Percentiles rank a stretch among this genome's conserved stretches.
Evolutionary conservation across 2,329 filamentous ascomycete genomes (phyloP).

Genomic region (Didymella pinodella): DNA sequence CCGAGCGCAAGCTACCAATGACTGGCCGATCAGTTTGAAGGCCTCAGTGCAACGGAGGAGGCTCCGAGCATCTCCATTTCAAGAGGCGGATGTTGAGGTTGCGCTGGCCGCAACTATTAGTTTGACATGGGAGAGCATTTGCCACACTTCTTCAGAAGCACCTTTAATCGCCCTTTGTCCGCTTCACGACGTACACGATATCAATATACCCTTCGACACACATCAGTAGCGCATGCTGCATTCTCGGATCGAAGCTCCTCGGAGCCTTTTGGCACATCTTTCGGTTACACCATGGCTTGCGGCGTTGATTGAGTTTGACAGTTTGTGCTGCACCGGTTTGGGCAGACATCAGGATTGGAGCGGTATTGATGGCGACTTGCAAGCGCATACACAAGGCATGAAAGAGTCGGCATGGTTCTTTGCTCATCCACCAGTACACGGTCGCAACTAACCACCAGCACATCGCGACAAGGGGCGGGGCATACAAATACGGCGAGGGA

Average conservation of each 20-base stretch:
- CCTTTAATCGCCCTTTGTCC: conserved; percentile 20
- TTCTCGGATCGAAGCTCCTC: conserved; percentile 18
- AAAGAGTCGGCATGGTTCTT: conserved; percentile 4
- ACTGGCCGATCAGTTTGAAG: conserved; percentile 41
- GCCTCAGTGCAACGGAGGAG: conserved; percentile 18
- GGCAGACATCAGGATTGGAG: conserved; percentile 7
- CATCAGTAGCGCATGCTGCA: conserved; percentile 16
- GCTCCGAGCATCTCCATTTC: background rate
- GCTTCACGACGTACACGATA: conserved; percentile 22
- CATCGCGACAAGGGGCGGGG: background rate
- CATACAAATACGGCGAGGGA: conserved; percentile 4
- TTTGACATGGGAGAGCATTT: conserved; percentile 11
- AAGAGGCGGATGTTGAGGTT: conserved; percentile 18
- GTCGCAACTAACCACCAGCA: background rate
- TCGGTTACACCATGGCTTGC: conserved; percentile 21
- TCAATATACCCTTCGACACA: conserved; percentile 16
- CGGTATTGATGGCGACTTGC: conserved; percentile 19
- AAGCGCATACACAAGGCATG: conserved; percentile 11
- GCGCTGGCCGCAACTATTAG: conserved; percentile 16
- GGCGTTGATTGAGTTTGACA: conserved; percentile 17
- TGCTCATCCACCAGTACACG: background rate
- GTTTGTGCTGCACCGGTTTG: conserved; percentile 14
- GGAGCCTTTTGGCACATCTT: conserved; percentile 17
- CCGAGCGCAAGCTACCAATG: conserved; percentile 45
- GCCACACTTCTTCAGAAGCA: conserved; percentile 14